Conservation (phyloP, 345 rosid species). For the Camelina neglecta region DNA sequence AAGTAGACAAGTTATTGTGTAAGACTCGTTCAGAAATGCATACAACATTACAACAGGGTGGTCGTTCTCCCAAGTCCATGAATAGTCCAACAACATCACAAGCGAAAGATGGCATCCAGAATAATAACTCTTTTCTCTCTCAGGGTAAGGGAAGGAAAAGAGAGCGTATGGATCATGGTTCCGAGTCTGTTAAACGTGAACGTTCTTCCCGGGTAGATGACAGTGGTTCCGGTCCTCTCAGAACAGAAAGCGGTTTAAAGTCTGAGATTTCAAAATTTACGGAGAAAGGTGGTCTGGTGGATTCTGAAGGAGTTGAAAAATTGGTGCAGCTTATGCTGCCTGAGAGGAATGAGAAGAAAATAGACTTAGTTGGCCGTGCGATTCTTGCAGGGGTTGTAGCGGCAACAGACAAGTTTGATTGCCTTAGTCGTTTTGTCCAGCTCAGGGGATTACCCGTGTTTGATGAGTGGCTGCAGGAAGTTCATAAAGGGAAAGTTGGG, state of each 20-base stretch:
- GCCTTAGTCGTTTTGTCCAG: slow-evolving; percentile 80
- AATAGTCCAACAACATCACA: slow-evolving; percentile 82
- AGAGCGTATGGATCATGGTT: slow-evolving; percentile 79
- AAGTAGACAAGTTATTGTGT: slow-evolving; percentile 73
- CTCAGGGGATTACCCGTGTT: slow-evolving; percentile 79
- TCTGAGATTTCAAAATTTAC: slow-evolving; percentile 75
- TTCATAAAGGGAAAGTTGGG: slow-evolving; percentile 85
- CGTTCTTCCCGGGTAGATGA: slow-evolving; percentile 65
- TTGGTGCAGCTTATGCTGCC: slow-evolving; percentile 77
- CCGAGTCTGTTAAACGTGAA: slow-evolving; percentile 73
- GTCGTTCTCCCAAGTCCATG: slow-evolving; percentile 76
- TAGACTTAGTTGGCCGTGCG: slow-evolving; percentile 65
- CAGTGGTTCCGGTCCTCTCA: slow-evolving; percentile 56
- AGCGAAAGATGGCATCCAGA: slow-evolving; percentile 73
- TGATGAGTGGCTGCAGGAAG: slow-evolving; percentile 98
- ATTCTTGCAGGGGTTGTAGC: slow-evolving; percentile 79
- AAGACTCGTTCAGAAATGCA: slow-evolving; percentile 80
- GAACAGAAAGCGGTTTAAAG: slow-evolving; percentile 61
- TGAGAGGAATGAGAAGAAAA: slow-evolving; percentile 71
- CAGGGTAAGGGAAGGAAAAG: slow-evolving; percentile 91
- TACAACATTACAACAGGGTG: slow-evolving; percentile 72
- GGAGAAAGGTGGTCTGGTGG: slow-evolving; percentile 80
- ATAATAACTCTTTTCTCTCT: slow-evolving; percentile 59
- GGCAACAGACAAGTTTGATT: slow-evolving; percentile 78
- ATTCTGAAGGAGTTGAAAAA: slow-evolving; percentile 77